Conservation (phyloP, 768 basidiomycete species). For the Leccinum boreale region DNA sequence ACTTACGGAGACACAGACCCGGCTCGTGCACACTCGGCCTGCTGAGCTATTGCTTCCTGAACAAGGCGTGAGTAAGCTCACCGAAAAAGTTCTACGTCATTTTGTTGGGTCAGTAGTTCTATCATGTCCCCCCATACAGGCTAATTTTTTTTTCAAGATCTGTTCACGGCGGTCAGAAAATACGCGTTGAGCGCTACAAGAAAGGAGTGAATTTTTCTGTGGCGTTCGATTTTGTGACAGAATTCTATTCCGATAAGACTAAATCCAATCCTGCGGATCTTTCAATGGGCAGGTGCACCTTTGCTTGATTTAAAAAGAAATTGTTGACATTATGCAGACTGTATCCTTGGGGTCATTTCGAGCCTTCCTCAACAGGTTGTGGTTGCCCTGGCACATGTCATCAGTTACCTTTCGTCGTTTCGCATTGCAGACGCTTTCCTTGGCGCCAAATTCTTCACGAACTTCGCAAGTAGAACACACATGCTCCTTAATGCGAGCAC, state of each 20-base stretch:
- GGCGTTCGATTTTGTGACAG: conserved; percentile 64
- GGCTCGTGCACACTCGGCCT: conserved; percentile 82
- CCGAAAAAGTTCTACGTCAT: conserved; percentile 71
- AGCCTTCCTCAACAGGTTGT: conserved; percentile 70
- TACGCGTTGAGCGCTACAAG: conserved; percentile 63
- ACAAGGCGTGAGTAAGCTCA: conserved; percentile 58
- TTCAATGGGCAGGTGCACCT: conserved; percentile 13
- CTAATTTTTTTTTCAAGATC: conserved; percentile 29
- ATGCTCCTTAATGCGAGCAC: conserved; percentile 93
- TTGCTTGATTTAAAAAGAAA: background rate
- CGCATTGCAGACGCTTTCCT: conserved; percentile 74
- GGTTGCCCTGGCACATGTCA: conserved; percentile 68
- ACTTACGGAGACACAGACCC: conserved; percentile 53
- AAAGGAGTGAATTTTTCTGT: conserved; percentile 56
- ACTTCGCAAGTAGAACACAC: conserved; percentile 71
- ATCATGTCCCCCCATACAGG: conserved; percentile 2
- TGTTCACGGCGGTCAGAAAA: conserved; percentile 37
- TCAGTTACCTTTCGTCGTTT: conserved; percentile 71
- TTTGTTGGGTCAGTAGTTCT: conserved; percentile 53
- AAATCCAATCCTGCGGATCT: conserved; percentile 39
- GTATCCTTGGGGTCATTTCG: conserved; percentile 57
- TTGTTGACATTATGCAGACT: conserved; percentile 37
- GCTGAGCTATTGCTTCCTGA: conserved; percentile 73
- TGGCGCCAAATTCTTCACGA: conserved; percentile 74
- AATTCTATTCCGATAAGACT: conserved; percentile 61